Evolutionary conservation across 164 flowering plant genomes (phyloP), one percentile per base, ranked within the genome.

Genomic region (Amborella trichopoda): DNA sequence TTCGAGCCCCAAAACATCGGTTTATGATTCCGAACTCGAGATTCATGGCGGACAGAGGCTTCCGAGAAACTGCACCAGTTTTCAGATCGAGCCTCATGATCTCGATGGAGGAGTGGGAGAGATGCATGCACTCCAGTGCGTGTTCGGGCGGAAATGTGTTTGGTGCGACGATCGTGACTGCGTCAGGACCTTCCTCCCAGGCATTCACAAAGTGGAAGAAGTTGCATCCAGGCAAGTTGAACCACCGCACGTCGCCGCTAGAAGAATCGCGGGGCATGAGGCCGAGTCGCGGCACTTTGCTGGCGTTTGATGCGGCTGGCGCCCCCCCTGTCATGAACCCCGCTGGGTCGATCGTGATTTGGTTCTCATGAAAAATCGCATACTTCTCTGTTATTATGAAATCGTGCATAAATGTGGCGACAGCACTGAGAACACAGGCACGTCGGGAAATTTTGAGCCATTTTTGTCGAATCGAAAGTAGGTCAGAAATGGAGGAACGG

Each of bases 221-320:
- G 61, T 84, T 84, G 53, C 80, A 77, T 17, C 90, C 87, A 0
- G 86, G 81, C 16, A 75, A 80, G 4, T 82, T 76, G 22, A 84
- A 70, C 94, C 94, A 89, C 42, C 32, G 64, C 66, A 84, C 75
- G 18, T 68, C 70, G 34, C 75, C 89, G 44, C 71, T 75, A 5
- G 48, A 61, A 1, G 93, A 83, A 34, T 82, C 72, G 6, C 84
- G 47, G 2, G 90, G 93, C 23, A 89, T 60, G 24, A 89, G 43
- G 9, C 97, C 93, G 9, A 89, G 30, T 42, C 84, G 56, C 0
- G 93, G 56, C 1, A 80, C 69, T 42, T 78, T 77, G 1, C 22
- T 20, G 0, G 67, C 53, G 46, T 76, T 81, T 0, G 75, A 14
- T 2, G 71, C 73, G 21, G 77, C 66, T 0, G 71, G 76, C 0